Evolutionary conservation across 2,329 filamentous ascomycete genomes (phyloP).

Genomic region (Purpureocillium lavendulum): DNA sequence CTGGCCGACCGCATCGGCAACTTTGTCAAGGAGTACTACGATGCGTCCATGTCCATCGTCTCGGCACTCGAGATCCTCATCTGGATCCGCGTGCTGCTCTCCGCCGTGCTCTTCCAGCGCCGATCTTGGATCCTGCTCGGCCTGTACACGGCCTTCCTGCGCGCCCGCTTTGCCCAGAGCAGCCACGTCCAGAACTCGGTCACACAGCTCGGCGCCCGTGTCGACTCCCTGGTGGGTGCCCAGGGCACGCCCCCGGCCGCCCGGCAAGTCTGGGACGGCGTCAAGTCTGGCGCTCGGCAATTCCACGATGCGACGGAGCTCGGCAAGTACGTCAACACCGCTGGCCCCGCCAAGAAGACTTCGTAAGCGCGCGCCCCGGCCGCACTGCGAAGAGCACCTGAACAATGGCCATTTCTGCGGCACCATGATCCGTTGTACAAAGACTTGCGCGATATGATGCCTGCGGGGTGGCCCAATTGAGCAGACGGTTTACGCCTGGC

Average conservation of each 20-base stretch:
- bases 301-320: conserved; percentile 74
- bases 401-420: too few species aligned
- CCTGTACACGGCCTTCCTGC: conserved; percentile 87
- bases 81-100: conserved; percentile 73
- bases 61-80: conserved; percentile 80
- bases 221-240: conserved; percentile 75
- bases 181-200: conserved; percentile 84
- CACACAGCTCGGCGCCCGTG: conserved; percentile 59
- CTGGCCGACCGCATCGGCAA: conserved; percentile 76
- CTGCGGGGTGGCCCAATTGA: too few species aligned
- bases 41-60: conserved; percentile 89
- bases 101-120: conserved; percentile 79
- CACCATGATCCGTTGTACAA: too few species aligned
- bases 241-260: conserved; percentile 78
- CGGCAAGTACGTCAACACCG: conserved; percentile 59
- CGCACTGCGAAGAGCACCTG: too few species aligned
- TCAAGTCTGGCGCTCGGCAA: conserved; percentile 67
- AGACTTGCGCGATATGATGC: too few species aligned
- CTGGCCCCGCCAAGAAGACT: conserved; percentile 40
- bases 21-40: conserved; percentile 98
- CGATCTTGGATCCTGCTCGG: conserved; percentile 82
- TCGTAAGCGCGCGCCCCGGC: conserved; percentile 19
- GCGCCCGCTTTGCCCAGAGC: conserved; percentile 84
- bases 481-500: too few species aligned
- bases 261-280: conserved; percentile 68